Evolutionary conservation across 345 rosid species (phyloP).

Genomic region (Arabidopsis thaliana): TAIR10.1 NC_003076.8:25445501-25446000

Average conservation of each 20-base stretch:
- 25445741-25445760: not conserved
- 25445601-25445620: not conserved
- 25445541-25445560: not conserved
- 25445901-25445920: slow-evolving; percentile 10
- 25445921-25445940: not conserved
- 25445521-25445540: slow-evolving; percentile 7
- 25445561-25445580: not conserved
- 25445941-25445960: slow-evolving; percentile 14
- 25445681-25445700: not conserved
- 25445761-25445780: slow-evolving; percentile 6
- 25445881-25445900: slow-evolving; percentile 94
- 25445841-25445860: slow-evolving; percentile 80
- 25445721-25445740: not conserved
- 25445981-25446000: not conserved
- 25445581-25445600: not conserved
- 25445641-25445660: not conserved
- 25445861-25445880: slow-evolving; percentile 86
- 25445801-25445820: slow-evolving; percentile 81
- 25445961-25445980: not conserved
- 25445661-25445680: slow-evolving; percentile 22
- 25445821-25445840: slow-evolving; percentile 93
- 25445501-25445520: not conserved
- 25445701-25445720: slow-evolving; percentile 18
- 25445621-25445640: slow-evolving; percentile 2
- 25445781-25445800: slow-evolving; percentile 40